Evolutionary conservation across 2,329 filamentous ascomycete species (phyloP), one percentile per base, ranked within the genome.

Genomic region (Aspergillus sp.): DNA sequence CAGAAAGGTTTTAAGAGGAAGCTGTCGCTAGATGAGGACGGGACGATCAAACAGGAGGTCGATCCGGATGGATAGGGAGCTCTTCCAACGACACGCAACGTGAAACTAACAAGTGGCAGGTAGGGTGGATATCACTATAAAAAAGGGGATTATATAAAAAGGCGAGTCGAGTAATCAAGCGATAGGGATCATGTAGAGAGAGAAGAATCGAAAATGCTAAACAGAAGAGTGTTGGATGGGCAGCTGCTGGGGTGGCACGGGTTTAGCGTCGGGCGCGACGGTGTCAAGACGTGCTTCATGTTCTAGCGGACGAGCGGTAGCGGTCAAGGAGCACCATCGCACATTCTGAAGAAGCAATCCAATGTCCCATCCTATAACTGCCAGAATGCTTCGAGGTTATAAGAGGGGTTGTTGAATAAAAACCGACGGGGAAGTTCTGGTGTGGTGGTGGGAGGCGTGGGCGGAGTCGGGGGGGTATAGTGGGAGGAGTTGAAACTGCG

Each of bases 251-350:
- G n/a, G 51, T 44, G 19, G 47, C 44, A 50, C 39, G 37, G 19
- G 19, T 19, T 46, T 51, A 49, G 49, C 42, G 54, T 53, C 50
- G 47, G 48, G 53, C 47, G 51, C 48, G 47, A 51, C 46, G 50
- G 43, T 42, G 44, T 48, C 26, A 45, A 47, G 45, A 42, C 40
- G 42, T 50, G 43, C 43, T 52, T 58, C 52, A 58, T 52, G 49
- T 51, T 52, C 50, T 53, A 39, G 44, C 42, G 46, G 37, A 28
- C 27, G 47, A 53, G 47, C 48, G 47, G 45, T 35, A 47, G 44
- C 46, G 43, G 45, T 55, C 47, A 53, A 42, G 44, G 47, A 52
- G 45, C 50, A 52, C 49, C 53, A 58, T 56, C 45, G 51, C 49
- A 53, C 49, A 51, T 40, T 51, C 46, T 39, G 45, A 39, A 43